Evolutionary conservation across 2,329 filamentous ascomycete genomes (phyloP), one percentile per base, ranked within the genome.

Genomic region (Verticillium isaacii): DNA sequence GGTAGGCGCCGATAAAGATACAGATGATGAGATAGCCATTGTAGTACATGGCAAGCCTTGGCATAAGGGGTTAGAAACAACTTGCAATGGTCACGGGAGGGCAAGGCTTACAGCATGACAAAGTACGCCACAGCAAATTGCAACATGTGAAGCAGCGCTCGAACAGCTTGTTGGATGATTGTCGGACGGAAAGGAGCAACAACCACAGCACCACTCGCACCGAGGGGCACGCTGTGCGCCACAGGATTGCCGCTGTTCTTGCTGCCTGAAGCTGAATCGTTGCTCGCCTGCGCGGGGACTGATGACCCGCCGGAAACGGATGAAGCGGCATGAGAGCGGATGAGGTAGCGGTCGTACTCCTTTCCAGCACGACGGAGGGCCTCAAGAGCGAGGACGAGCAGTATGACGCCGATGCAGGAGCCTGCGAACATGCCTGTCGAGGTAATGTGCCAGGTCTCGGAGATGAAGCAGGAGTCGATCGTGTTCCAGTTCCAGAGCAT

Each of bases 401-500:
- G 77, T 64, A 92, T 80, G 39, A 92, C 87, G 63, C 89, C 91
- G 70, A 96, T 88, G 77, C 91, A 95, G 59, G 88, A 90, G 25
- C 89, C 91, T 57, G 89, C 91, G 71, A 96, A 94, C 82, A 89
- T 89, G 72, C 83, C 87, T 2, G 74, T 76, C 29, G 87, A 89
- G 17, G 78, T 87, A 72, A 94, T 84, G 69, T 87, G 87, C 91
- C 91, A 95, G 25, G 82, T 80, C 8, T 72, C 68, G 29, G 89
- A 77, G 70, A 95, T 82, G 81, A 95, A 94, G 75, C 87, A 92
- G 23, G 87, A 76, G 71, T 90, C 86, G 71, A 90, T 78, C 3
- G 87, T 89, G 73, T 90, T 81, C 88, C 89, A 91, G 74, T 92
- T 93, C 89, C 89, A 92, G 50, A 91, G 78, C 90, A 92, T 93